A percentile compares a stretch with the other conserved stretches of the same genome.
These are phyloP conservation scores for Brasenia schreberi DNA, from an alignment of 164 flowering plant genomes.

Conservation along the genomic window DNA sequence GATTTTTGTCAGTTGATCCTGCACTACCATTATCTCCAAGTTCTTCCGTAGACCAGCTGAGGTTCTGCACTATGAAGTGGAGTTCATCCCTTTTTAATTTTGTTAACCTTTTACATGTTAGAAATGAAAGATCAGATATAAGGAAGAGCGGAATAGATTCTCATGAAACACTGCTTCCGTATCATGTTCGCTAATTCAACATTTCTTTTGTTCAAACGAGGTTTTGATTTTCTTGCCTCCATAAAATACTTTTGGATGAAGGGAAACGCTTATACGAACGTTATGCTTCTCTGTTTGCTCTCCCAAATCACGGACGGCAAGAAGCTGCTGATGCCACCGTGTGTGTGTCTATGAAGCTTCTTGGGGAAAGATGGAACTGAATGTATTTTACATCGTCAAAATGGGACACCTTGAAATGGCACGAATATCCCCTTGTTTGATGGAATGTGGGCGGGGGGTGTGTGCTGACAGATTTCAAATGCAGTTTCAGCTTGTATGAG, in stretches of 20 bases:
- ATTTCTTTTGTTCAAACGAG: neutral
- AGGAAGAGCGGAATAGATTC: too few relatives aligned
- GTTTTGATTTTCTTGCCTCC: constrained; percentile 3
- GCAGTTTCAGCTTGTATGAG: too few relatives aligned
- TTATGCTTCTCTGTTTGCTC: constrained; percentile 88
- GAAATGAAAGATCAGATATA: too few relatives aligned
- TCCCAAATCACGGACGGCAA: constrained; percentile 68
- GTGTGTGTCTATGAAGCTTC: too few relatives aligned
- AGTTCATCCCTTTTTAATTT: neutral
- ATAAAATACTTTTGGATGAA: constrained; percentile 76
- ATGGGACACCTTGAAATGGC: too few relatives aligned
- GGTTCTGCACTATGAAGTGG: constrained; percentile 22
- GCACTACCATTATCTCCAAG: constrained; percentile 53
- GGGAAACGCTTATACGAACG: constrained; percentile 74
- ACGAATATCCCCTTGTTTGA: too few relatives aligned
- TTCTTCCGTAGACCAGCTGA: constrained; percentile 53
- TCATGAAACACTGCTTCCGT: neutral
- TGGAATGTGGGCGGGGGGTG: too few relatives aligned
- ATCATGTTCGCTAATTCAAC: neutral
- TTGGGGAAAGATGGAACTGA: too few relatives aligned
- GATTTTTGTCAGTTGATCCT: constrained; percentile 89
- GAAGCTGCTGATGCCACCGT: constrained; percentile 64
- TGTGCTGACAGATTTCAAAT: too few relatives aligned
- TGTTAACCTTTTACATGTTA: too few relatives aligned
- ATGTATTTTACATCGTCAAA: too few relatives aligned